These are phyloP conservation scores for Thoreauomyces humboldtii DNA, from an alignment of 192 early-diverging fungal species.

Conservation along the genomic window DNA sequence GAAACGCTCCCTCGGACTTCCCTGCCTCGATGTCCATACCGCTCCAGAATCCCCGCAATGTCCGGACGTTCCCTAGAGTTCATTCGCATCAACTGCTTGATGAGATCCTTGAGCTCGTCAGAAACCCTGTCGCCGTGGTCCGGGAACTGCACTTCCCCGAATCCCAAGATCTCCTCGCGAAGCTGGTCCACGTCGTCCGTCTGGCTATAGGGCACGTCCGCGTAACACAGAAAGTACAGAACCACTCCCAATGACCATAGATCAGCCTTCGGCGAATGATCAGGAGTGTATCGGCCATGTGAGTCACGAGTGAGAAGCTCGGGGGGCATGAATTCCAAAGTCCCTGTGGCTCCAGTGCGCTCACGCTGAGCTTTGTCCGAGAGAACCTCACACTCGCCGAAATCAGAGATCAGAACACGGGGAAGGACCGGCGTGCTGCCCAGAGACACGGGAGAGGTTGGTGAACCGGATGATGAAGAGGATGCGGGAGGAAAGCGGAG, in stretches of 20 bases:
- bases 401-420: slow-evolving; percentile 87
- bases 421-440: slow-evolving; percentile 60
- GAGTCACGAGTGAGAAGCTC: slow-evolving; percentile 53
- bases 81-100: slow-evolving; percentile 49
- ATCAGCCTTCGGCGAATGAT: slow-evolving; percentile 81
- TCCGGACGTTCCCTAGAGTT: slow-evolving; percentile 59
- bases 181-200: slow-evolving; percentile 89
- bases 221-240: slow-evolving; percentile 88
- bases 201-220: slow-evolving; percentile 74
- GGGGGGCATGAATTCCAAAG: slow-evolving; percentile 86
- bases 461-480: too few relatives aligned
- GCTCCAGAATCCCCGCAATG: slow-evolving; percentile 57
- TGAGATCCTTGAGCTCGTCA: slow-evolving; percentile 54
- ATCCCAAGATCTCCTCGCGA: slow-evolving; percentile 71
- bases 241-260: slow-evolving; percentile 96
- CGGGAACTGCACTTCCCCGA: slow-evolving; percentile 46
- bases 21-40: neutral
- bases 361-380: slow-evolving; percentile 57
- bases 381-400: slow-evolving; percentile 94
- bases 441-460: too few relatives aligned
- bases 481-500: too few relatives aligned
- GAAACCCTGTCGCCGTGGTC: slow-evolving; percentile 46
- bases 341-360: slow-evolving; percentile 85
- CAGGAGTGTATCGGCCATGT: slow-evolving; percentile 60
- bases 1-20: too few relatives aligned